Percentiles rank a stretch among this genome's conserved stretches.
Conservation (phyloP, 495 filamentous ascomycete species). For the Lichenothelia convexa region DNA sequence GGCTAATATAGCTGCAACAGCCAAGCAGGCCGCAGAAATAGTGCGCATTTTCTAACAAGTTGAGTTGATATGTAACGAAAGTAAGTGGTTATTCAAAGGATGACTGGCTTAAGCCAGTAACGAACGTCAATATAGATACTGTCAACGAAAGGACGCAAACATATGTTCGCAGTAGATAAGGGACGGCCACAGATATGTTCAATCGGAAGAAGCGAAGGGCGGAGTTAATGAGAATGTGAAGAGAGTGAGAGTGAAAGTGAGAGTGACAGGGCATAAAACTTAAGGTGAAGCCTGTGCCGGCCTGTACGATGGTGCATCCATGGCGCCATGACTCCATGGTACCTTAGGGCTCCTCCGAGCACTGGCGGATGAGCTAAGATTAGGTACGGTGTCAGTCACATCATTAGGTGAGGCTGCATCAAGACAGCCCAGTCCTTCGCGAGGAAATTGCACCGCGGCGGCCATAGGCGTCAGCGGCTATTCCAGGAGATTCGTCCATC, state of each 20-base stretch:
- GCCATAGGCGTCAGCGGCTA: no score
- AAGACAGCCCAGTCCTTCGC: no score
- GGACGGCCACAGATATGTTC: not conserved
- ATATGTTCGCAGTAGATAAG: slow-evolving; percentile 13
- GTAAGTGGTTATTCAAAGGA: slow-evolving; percentile 1
- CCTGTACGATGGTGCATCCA: no score
- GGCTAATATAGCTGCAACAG: slow-evolving; percentile 5
- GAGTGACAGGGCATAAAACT: no score
- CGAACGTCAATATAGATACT: slow-evolving; percentile 9
- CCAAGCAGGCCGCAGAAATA: slow-evolving; percentile 1
- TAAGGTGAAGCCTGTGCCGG: no score
- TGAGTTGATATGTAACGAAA: slow-evolving; percentile 1
- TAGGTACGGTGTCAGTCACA: no score
- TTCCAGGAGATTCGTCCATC: no score
- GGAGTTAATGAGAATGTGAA: not conserved
- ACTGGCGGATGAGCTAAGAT: no score
- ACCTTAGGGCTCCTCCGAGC: no score
- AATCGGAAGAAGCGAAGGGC: not conserved
- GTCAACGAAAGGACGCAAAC: slow-evolving; percentile 18
- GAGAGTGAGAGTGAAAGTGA: not conserved
- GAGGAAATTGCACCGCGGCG: no score
- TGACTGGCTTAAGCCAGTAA: slow-evolving; percentile 10
- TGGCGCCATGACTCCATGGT: no score
- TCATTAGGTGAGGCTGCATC: no score
- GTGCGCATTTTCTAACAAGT: slow-evolving; percentile 9